These are phyloP conservation scores for Babjeviella inositovora DNA, from an alignment of 805 yeast species.

Conservation along the genomic window DNA sequence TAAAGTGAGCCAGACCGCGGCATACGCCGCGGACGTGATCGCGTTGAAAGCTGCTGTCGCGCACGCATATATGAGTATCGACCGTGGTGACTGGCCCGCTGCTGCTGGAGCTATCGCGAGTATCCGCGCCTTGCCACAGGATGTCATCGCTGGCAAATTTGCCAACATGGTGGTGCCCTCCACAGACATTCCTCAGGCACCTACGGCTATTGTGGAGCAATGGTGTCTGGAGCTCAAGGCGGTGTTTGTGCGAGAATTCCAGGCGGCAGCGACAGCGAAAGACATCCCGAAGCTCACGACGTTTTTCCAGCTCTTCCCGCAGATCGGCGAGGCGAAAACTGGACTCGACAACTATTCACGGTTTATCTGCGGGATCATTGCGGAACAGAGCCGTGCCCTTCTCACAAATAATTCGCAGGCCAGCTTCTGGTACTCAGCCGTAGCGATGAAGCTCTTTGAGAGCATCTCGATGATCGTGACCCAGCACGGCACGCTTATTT, in stretches of 20 bases:
- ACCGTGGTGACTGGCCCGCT: constrained; percentile 51
- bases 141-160: constrained; percentile 40
- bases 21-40: constrained; percentile 51
- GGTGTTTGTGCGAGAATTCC: constrained; percentile 47
- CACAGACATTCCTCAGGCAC: constrained; percentile 69
- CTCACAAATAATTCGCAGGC: constrained; percentile 26
- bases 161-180: constrained; percentile 79
- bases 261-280: constrained; percentile 46
- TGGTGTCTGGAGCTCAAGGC: constrained; percentile 46
- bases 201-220: constrained; percentile 32
- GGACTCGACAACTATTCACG: constrained; percentile 75
- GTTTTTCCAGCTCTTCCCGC: constrained; percentile 77
- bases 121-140: constrained; percentile 36
- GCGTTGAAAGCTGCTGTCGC: constrained; percentile 48
- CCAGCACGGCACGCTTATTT: constrained; percentile 75
- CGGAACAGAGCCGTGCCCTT: constrained; percentile 59
- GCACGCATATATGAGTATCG: constrained; percentile 54
- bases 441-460: constrained; percentile 59
- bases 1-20: constrained; percentile 42
- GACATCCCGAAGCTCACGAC: constrained; percentile 60
- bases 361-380: constrained; percentile 74
- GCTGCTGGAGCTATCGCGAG: constrained; percentile 56
- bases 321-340: constrained; percentile 51
- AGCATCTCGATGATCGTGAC: constrained; percentile 70
- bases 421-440: constrained; percentile 30